phyloP scores from a whole-genome alignment of 2,329 filamentous ascomycete genomes.

The Parastagonospora nodorum region DNA sequence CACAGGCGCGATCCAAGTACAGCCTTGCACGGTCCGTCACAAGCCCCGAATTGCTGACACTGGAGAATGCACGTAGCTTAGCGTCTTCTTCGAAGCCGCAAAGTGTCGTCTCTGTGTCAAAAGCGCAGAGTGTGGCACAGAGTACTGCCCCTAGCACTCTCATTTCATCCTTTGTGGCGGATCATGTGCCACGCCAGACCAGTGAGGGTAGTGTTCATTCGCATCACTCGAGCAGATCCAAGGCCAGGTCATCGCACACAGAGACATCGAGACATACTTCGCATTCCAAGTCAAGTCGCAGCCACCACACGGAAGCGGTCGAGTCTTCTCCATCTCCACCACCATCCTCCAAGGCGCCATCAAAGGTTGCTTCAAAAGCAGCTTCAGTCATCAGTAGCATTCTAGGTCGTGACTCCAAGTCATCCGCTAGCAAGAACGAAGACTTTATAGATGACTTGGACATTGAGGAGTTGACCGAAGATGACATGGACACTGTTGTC shows the following conservation, averaged over 20 bases:
- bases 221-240: conserved; percentile 41
- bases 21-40: conserved; percentile 36
- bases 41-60: conserved; percentile 35
- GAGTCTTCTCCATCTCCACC: conserved; percentile 31
- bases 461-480: conserved; percentile 36
- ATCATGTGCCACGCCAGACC: conserved; percentile 31
- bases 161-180: conserved; percentile 45
- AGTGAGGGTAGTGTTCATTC: conserved; percentile 41
- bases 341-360: conserved; percentile 23
- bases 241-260: conserved; percentile 37
- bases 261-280: conserved; percentile 34
- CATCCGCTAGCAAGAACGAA: conserved; percentile 35
- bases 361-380: conserved; percentile 30
- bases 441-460: conserved; percentile 45
- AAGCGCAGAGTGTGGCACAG: conserved; percentile 25
- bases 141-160: conserved; percentile 40
- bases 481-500: conserved; percentile 51
- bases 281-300: conserved; percentile 32
- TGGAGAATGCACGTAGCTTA: conserved; percentile 24
- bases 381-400: conserved; percentile 44
- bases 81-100: conserved; percentile 22
- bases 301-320: conserved; percentile 12
- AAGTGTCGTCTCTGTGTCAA: conserved; percentile 13
- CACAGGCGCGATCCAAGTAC: conserved; percentile 30
- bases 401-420: conserved; percentile 39